A percentile compares a stretch with the other conserved stretches of the same genome.
These are phyloP conservation scores for Acer saccharum DNA, from an alignment of 345 rosid genomes.

Conservation along the genomic window DNA sequence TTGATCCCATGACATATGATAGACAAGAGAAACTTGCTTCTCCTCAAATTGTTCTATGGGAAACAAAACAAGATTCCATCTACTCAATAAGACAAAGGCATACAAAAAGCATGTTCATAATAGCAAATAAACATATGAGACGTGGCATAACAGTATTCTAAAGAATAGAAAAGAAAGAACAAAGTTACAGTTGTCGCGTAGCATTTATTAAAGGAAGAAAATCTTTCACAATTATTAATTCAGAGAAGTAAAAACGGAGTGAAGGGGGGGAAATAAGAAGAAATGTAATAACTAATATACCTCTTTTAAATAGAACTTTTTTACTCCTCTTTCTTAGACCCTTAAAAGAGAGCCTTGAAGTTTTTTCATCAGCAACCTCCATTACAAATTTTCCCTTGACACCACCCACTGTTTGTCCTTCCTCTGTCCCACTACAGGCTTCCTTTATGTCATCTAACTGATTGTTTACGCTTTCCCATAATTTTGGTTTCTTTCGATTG, in stretches of 20 bases:
- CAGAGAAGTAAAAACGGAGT: background rate
- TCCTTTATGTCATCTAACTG: conserved; percentile 61
- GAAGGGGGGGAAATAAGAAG: background rate
- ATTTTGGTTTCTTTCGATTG: conserved; percentile 43
- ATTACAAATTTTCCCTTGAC: conserved; percentile 48
- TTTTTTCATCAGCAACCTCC: conserved; percentile 40
- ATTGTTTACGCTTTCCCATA: conserved; percentile 40
- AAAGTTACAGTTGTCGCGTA: background rate
- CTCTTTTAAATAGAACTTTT: conserved; percentile 64
- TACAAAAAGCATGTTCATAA: conserved; percentile 4
- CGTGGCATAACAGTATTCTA: background rate
- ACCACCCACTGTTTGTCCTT: conserved; percentile 54
- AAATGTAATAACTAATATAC: conserved; percentile 28
- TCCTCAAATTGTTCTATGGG: background rate
- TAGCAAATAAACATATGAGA: background rate
- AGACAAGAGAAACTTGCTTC: background rate
- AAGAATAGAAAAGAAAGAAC: background rate
- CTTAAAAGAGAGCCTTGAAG: conserved; percentile 35
- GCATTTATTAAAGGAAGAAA: background rate
- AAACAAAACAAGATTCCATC: conserved; percentile 8
- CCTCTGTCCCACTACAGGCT: conserved; percentile 90
- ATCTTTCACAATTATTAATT: background rate
- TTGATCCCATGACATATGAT: background rate
- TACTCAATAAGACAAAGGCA: conserved; percentile 1
- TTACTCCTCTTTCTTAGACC: conserved; percentile 57